These are phyloP conservation scores for Elongisporangium anandrum DNA, from an alignment of 352 stramenopile species.

Conservation along the genomic window DNA sequence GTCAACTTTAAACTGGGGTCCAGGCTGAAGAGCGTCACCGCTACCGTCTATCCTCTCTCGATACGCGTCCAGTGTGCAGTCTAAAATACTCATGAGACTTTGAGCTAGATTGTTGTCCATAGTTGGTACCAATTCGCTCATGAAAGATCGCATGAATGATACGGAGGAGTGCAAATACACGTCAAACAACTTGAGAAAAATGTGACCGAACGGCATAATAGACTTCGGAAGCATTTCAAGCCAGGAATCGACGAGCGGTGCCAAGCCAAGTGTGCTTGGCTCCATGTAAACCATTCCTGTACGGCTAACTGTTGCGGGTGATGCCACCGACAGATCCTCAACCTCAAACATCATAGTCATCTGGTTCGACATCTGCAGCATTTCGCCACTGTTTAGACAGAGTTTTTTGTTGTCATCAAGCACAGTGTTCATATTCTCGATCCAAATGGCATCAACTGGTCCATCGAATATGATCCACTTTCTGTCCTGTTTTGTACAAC, in stretches of 20 bases:
- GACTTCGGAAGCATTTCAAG: constrained; percentile 55
- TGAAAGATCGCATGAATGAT: constrained; percentile 81
- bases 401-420: constrained; percentile 97
- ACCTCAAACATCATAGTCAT: constrained; percentile 99
- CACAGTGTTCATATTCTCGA: constrained; percentile 98
- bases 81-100: constrained; percentile 90
- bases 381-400: constrained; percentile 92
- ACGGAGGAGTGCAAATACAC: constrained; percentile 89
- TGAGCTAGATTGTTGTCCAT: constrained; percentile 92
- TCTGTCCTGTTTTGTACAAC: constrained; percentile 79
- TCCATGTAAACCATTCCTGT: constrained; percentile 98
- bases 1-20: constrained; percentile 69
- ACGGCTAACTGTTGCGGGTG: constrained; percentile 90
- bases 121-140: constrained; percentile 88
- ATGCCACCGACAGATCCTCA: constrained; percentile 92
- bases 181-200: constrained; percentile 82
- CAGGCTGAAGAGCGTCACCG: constrained; percentile 38
- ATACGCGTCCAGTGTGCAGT: constrained; percentile 85
- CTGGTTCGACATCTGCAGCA: constrained; percentile 91
- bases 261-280: constrained; percentile 88
- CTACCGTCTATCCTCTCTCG: constrained; percentile 45
- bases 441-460: constrained; percentile 95
- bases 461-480: constrained; percentile 97
- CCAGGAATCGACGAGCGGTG: constrained; percentile 89
- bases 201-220: constrained; percentile 19